phyloP scores from a whole-genome alignment of 2,329 filamentous ascomycete genomes.

The Lecanicillium sp. region DNA sequence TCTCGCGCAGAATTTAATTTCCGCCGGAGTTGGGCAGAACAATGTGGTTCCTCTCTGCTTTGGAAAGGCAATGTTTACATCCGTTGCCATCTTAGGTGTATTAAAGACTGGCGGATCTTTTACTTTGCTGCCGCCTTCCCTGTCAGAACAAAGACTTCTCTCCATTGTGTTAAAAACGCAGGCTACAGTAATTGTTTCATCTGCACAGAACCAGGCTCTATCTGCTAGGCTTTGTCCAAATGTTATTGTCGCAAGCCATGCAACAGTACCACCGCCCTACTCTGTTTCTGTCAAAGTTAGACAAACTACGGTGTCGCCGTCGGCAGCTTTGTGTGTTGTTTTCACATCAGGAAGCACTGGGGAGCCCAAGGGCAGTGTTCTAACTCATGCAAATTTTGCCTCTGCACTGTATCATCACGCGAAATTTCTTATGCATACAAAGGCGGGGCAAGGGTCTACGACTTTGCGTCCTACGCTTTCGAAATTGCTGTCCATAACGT shows the following conservation, averaged over 20 bases:
- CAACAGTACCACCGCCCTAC: not conserved
- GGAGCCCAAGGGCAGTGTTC: slow-evolving; percentile 30
- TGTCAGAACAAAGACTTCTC: slow-evolving; percentile 4
- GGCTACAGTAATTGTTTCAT: slow-evolving; percentile 4
- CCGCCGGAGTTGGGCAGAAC: slow-evolving; percentile 5
- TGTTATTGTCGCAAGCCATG: slow-evolving; percentile 21
- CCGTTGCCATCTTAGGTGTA: slow-evolving; percentile 7
- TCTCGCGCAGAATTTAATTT: too few relatives aligned
- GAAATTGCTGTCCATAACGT: slow-evolving; percentile 8
- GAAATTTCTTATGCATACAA: slow-evolving; percentile 1
- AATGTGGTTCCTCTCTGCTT: slow-evolving; percentile 10
- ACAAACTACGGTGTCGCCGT: slow-evolving; percentile 2
- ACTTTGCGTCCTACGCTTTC: slow-evolving; percentile 15
- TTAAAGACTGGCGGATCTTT: slow-evolving; percentile 8
- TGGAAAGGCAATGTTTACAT: slow-evolving; percentile 9
- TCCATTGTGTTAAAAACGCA: slow-evolving; percentile 1
- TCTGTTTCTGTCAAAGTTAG: not conserved
- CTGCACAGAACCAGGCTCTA: slow-evolving; percentile 7
- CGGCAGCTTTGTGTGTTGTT: slow-evolving; percentile 26
- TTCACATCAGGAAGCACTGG: slow-evolving; percentile 46
- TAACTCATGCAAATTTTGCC: slow-evolving; percentile 7
- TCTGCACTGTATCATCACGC: slow-evolving; percentile 15
- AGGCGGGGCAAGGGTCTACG: slow-evolving; percentile 5
- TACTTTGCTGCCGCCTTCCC: slow-evolving; percentile 12
- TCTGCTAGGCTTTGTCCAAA: slow-evolving; percentile 15